These are phyloP conservation scores for Wolfiporia cocos DNA, from an alignment of 1,284 basidiomycete genomes.

Conservation along the genomic window DNA sequence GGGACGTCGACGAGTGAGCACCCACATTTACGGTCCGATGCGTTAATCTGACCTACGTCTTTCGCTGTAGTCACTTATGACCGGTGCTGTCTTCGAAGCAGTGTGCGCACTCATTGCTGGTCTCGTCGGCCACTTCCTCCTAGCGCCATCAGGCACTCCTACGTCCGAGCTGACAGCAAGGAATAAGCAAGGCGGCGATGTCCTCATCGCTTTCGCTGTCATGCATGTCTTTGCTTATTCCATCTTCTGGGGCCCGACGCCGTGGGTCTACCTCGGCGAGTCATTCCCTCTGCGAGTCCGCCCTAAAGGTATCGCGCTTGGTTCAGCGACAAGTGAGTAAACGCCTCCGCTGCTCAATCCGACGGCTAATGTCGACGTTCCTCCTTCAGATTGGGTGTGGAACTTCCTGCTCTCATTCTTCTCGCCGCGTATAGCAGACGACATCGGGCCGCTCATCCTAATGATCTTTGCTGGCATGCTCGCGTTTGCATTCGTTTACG, in stretches of 20 bases:
- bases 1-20: slow-evolving; percentile 52
- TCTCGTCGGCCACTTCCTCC: slow-evolving; percentile 63
- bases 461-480: slow-evolving; percentile 75
- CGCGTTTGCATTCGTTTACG: slow-evolving; percentile 60
- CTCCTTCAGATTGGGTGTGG: slow-evolving; percentile 50
- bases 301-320: slow-evolving; percentile 70
- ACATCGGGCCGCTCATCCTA: slow-evolving; percentile 73
- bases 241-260: slow-evolving; percentile 71
- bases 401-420: slow-evolving; percentile 73
- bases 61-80: slow-evolving; percentile 46
- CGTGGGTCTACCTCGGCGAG: slow-evolving; percentile 52
- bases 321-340: slow-evolving; percentile 47
- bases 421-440: slow-evolving; percentile 55
- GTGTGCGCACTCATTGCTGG: slow-evolving; percentile 62
- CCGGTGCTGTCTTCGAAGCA: slow-evolving; percentile 59
- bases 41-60: neutral
- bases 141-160: slow-evolving; percentile 48
- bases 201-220: slow-evolving; percentile 70
- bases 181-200: slow-evolving; percentile 56
- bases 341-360: neutral
- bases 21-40: neutral
- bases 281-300: slow-evolving; percentile 69
- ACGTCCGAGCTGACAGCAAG: slow-evolving; percentile 39
- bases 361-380: neutral
- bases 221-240: slow-evolving; percentile 71